Conservation (phyloP, 2,329 filamentous ascomycete species). For the Chaetomium sp. region DNA sequence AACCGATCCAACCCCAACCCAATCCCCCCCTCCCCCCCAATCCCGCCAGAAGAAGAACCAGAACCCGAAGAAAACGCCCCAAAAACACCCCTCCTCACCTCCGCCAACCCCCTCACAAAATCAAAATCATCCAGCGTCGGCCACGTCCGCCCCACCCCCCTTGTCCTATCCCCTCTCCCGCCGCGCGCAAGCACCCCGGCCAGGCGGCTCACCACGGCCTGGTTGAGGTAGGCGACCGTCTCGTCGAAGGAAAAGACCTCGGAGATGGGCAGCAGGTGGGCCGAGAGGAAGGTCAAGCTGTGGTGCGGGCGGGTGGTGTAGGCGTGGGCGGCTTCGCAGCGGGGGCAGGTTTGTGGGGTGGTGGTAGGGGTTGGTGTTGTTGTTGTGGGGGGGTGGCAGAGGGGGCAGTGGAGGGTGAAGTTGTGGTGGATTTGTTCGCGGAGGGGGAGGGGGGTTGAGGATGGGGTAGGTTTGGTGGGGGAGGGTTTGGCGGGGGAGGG, state of each 20-base stretch:
- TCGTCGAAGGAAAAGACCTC: constrained; percentile 17
- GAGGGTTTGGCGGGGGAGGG: not conserved
- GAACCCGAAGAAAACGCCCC: no score
- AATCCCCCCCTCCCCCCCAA: no score
- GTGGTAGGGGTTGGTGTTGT: not conserved
- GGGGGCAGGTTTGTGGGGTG: not conserved
- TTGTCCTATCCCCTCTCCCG: not conserved
- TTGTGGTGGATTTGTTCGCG: constrained; percentile 12
- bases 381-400: constrained; percentile 6
- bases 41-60: no score
- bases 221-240: constrained; percentile 18
- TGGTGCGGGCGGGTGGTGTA: constrained; percentile 12
- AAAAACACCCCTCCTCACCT: constrained; percentile 7
- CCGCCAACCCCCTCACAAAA: constrained; percentile 10
- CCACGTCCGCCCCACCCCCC: constrained; percentile 1
- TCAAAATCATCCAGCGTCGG: constrained; percentile 21
- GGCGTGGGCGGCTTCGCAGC: constrained; percentile 2
- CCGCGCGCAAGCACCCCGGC: not conserved
- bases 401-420: constrained; percentile 12
- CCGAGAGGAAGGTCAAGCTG: constrained; percentile 3
- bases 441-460: not conserved
- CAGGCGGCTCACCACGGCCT: constrained; percentile 1
- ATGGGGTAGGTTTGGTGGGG: not conserved
- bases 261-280: constrained; percentile 17
- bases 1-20: constrained; percentile 17